These are phyloP conservation scores for Medicago truncatula DNA, from an alignment of 306 rosid species.

Conservation along the genomic window DNA sequence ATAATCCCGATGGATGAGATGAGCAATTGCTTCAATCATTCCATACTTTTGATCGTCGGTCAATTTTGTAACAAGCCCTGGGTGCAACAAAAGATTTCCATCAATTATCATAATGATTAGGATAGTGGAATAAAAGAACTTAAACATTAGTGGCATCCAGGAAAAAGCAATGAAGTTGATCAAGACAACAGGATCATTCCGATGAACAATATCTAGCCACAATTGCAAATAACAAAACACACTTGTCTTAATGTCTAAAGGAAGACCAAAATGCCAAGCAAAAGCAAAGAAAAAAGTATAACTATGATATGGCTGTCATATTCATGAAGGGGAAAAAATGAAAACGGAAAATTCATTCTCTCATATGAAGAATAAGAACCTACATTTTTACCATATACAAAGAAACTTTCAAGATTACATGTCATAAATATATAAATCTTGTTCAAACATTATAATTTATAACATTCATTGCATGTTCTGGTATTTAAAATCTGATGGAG, in stretches of 20 bases:
- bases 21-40: slow-evolving; percentile 97
- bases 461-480: not conserved
- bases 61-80: slow-evolving; percentile 96
- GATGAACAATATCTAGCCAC: slow-evolving; percentile 28
- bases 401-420: not conserved
- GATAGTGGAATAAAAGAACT: slow-evolving; percentile 31
- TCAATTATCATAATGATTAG: slow-evolving; percentile 31
- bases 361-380: not conserved
- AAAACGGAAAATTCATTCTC: slow-evolving; percentile 23
- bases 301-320: not conserved
- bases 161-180: slow-evolving; percentile 22
- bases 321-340: slow-evolving; percentile 5
- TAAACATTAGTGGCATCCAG: slow-evolving; percentile 16
- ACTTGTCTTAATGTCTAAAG: slow-evolving; percentile 28
- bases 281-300: slow-evolving; percentile 2
- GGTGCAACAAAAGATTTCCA: slow-evolving; percentile 46
- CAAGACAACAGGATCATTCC: slow-evolving; percentile 8
- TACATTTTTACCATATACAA: too few species aligned
- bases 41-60: slow-evolving; percentile 99
- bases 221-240: slow-evolving; percentile 31
- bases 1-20: slow-evolving; percentile 96
- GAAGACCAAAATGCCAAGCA: slow-evolving; percentile 17
- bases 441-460: not conserved
- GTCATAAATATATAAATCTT: slow-evolving; percentile 22
- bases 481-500: slow-evolving; percentile 1